Evolutionary conservation across 176 grass and related monocot genomes (phyloP).

Genomic region (Hsuehochloa calcarea): DNA sequence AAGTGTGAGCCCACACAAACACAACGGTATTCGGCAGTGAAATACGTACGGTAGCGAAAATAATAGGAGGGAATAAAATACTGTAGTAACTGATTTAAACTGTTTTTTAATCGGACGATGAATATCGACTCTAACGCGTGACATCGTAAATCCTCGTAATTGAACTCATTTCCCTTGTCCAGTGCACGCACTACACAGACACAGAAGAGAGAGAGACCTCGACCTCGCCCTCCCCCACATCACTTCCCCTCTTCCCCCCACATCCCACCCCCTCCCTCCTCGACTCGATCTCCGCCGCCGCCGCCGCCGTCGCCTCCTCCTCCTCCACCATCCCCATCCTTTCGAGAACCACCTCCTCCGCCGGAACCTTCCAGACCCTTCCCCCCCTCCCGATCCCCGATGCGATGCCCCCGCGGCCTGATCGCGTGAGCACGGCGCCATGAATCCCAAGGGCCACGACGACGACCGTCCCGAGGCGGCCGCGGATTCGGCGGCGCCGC

Average conservation of each 20-base stretch:
- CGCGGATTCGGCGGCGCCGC: background rate
- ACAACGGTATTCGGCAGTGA: no score
- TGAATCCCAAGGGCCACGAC: constrained; percentile 50
- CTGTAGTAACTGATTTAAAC: no score
- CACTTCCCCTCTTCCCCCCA: constrained; percentile 5
- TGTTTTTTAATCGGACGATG: no score
- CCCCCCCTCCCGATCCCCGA: constrained; percentile 30
- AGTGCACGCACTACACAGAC: background rate
- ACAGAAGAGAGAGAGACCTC: background rate
- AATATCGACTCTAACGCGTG: no score
- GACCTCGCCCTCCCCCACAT: constrained; percentile 32
- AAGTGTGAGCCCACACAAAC: no score
- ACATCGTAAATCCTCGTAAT: no score
- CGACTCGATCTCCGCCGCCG: constrained; percentile 46
- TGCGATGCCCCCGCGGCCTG: constrained; percentile 38
- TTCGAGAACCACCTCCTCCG: background rate
- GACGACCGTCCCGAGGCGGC: constrained; percentile 21
- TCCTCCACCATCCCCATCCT: background rate
- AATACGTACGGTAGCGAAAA: no score
- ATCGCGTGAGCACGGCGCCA: constrained; percentile 54
- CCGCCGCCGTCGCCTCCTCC: background rate
- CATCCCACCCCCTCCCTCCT: background rate
- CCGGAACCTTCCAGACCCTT: background rate
- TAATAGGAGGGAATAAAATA: no score
- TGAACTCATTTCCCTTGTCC: no score